Evolutionary conservation across 2,329 filamentous ascomycete species (phyloP).

Genomic region (Meredithiella fracta): DNA sequence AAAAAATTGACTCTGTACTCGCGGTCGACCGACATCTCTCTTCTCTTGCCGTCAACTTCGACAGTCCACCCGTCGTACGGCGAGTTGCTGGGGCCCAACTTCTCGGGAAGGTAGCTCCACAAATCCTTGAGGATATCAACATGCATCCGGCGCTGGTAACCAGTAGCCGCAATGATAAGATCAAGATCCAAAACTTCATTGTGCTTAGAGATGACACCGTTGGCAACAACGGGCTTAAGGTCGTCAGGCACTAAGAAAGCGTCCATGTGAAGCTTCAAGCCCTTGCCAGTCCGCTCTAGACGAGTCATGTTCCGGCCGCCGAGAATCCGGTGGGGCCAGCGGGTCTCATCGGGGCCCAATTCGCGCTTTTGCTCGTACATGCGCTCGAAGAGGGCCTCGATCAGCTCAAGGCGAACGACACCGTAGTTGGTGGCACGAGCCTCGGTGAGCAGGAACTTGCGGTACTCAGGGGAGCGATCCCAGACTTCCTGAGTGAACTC

Average conservation of each 20-base stretch:
- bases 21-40: slow-evolving; percentile 44
- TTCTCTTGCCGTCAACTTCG: slow-evolving; percentile 21
- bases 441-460: slow-evolving; percentile 42
- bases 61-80: slow-evolving; percentile 26
- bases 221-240: slow-evolving; percentile 25
- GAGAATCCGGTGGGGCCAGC: slow-evolving; percentile 73
- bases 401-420: slow-evolving; percentile 77
- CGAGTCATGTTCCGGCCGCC: slow-evolving; percentile 48
- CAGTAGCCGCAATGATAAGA: slow-evolving; percentile 71
- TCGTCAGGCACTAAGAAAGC: slow-evolving; percentile 10
- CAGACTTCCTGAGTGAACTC: slow-evolving; percentile 65
- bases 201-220: slow-evolving; percentile 20
- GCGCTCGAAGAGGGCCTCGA: slow-evolving; percentile 74
- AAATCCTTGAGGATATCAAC: slow-evolving; percentile 56
- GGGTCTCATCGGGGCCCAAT: slow-evolving; percentile 47
- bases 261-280: slow-evolving; percentile 40
- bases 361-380: slow-evolving; percentile 74
- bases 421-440: slow-evolving; percentile 86
- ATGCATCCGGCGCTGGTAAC: slow-evolving; percentile 66
- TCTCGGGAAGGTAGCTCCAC: slow-evolving; percentile 45
- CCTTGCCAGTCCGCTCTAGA: slow-evolving; percentile 33
- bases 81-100: slow-evolving; percentile 18
- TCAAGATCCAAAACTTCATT: slow-evolving; percentile 58
- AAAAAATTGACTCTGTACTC: slow-evolving; percentile 67
- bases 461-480: slow-evolving; percentile 44